phyloP scores from a whole-genome alignment of 441 rosid species.

The Theobroma grandiflorum region DNA sequence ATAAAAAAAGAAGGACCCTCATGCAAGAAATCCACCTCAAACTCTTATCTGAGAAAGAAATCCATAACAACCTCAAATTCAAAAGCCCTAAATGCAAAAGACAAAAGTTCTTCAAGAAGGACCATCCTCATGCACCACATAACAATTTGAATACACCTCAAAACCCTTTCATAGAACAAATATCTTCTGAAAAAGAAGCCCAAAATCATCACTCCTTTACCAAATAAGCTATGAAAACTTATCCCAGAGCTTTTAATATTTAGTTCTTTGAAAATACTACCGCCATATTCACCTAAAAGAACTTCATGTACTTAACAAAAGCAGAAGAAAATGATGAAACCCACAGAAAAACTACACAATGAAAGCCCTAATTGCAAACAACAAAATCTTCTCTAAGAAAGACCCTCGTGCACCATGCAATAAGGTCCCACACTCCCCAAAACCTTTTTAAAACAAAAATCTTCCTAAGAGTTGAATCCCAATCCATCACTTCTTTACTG shows the following conservation, averaged over 20 bases:
- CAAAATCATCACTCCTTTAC: slow-evolving; percentile 9
- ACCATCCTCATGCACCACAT: background rate
- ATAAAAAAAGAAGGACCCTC: background rate
- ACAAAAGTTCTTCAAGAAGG: slow-evolving; percentile 5
- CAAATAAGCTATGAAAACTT: background rate
- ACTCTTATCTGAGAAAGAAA: background rate
- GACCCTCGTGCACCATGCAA: background rate
- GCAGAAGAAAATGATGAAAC: background rate
- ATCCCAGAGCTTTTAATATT: background rate
- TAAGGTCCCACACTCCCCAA: background rate
- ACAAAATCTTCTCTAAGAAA: background rate
- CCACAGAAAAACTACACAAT: background rate
- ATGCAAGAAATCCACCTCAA: no score
- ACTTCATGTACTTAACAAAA: background rate
- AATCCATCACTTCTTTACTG: background rate
- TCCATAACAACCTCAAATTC: background rate
- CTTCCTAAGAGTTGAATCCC: background rate
- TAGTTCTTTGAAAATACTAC: background rate
- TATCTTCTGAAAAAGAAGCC: background rate
- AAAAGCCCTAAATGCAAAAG: background rate
- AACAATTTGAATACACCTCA: background rate
- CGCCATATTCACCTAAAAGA: background rate
- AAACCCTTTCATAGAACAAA: background rate
- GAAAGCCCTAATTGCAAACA: background rate
- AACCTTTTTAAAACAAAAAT: background rate